Conservation (phyloP, 768 basidiomycete species). For the Filobasidium floriforme region DNA sequence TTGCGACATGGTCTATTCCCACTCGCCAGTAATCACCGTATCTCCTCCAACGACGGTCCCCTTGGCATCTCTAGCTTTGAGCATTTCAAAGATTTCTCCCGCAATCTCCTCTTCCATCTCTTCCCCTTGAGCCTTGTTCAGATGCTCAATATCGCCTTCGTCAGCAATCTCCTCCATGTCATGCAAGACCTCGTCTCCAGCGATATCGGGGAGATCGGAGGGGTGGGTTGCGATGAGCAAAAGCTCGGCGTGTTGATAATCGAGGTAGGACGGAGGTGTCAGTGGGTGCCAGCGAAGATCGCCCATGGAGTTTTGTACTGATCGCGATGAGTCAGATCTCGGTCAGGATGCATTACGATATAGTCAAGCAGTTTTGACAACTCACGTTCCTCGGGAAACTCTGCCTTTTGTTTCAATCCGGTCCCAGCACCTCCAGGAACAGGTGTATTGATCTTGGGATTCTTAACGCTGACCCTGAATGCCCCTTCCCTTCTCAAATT, state of each 20-base stretch:
- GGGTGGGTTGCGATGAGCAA: slow-evolving; percentile 17
- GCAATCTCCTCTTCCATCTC: slow-evolving; percentile 12
- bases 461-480: slow-evolving; percentile 23
- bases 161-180: slow-evolving; percentile 23
- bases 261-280: slow-evolving; percentile 19
- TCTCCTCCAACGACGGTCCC: slow-evolving; percentile 14
- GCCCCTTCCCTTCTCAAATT: slow-evolving; percentile 19
- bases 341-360: not conserved
- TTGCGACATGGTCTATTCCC: slow-evolving; percentile 13
- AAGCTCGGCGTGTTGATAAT: slow-evolving; percentile 22
- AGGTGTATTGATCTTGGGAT: slow-evolving; percentile 17
- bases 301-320: slow-evolving; percentile 21
- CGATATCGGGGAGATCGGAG: slow-evolving; percentile 13
- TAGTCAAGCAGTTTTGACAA: not conserved
- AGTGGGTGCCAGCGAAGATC: slow-evolving; percentile 21
- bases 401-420: slow-evolving; percentile 18
- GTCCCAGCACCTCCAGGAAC: slow-evolving; percentile 1
- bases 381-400: slow-evolving; percentile 23
- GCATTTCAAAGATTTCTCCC: slow-evolving; percentile 16
- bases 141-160: slow-evolving; percentile 13
- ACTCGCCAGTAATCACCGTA: slow-evolving; percentile 16
- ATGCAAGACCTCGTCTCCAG: slow-evolving; percentile 13
- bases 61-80: slow-evolving; percentile 9
- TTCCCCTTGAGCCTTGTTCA: slow-evolving; percentile 4
- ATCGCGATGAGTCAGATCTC: not conserved